These are phyloP conservation scores for Penicillium sp. DNA, from an alignment of 2,329 filamentous ascomycete genomes.

Conservation along the genomic window DNA sequence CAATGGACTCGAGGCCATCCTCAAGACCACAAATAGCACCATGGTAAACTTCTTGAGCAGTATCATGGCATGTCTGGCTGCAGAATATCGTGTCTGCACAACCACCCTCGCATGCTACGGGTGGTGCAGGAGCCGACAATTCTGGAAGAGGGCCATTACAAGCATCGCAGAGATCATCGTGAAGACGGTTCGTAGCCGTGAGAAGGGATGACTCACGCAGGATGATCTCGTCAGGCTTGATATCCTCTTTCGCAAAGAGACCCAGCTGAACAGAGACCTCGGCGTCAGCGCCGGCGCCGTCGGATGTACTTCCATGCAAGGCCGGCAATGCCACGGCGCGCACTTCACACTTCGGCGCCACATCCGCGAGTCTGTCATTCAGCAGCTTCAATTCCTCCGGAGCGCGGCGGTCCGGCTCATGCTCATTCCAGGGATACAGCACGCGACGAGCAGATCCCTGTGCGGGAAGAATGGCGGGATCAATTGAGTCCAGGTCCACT, in stretches of 20 bases:
- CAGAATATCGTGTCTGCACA: conserved; percentile 62
- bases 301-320: conserved; percentile 49
- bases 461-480: conserved; percentile 32
- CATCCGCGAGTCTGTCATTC: conserved; percentile 64
- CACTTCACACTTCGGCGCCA: conserved; percentile 80
- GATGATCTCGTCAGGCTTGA: conserved; percentile 70
- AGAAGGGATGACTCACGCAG: conserved; percentile 80
- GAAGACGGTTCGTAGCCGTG: conserved; percentile 82
- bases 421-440: conserved; percentile 61
- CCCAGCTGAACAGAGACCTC: conserved; percentile 70
- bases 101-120: conserved; percentile 50
- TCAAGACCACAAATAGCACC: conserved; percentile 55
- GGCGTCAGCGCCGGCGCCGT: conserved; percentile 5
- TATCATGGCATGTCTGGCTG: conserved; percentile 54
- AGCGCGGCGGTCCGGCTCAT: conserved; percentile 59
- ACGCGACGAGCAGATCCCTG: conserved; percentile 51
- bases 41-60: conserved; percentile 58
- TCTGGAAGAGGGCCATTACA: conserved; percentile 72
- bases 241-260: conserved; percentile 81
- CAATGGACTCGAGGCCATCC: conserved; percentile 54
- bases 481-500: conserved; percentile 21
- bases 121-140: conserved; percentile 41
- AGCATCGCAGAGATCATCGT: conserved; percentile 84
- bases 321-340: conserved; percentile 72
- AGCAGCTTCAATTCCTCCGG: conserved; percentile 60